Conservation (phyloP, 2,329 filamentous ascomycete species). For the Xylaria sp. region DNA sequence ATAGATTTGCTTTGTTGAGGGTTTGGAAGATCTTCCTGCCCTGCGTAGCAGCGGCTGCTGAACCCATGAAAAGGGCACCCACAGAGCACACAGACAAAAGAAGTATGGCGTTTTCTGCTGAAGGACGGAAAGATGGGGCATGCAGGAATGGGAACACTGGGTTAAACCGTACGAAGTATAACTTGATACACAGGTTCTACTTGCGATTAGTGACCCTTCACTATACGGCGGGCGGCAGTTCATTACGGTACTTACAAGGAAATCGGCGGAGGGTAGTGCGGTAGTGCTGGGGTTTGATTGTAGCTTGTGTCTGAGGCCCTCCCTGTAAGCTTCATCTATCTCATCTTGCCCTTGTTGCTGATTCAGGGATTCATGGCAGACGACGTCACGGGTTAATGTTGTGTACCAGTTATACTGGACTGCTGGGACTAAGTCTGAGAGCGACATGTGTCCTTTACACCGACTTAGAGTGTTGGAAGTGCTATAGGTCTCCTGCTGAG, state of each 20-base stretch:
- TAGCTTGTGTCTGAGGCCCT: conserved; percentile 33
- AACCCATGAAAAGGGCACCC: conserved; percentile 36
- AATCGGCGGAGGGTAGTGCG: conserved; percentile 33
- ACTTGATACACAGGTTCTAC: conserved; percentile 36
- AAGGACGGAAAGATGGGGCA: conserved; percentile 35
- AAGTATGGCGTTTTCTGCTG: conserved; percentile 34
- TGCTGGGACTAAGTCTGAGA: conserved; percentile 33
- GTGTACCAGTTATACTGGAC: conserved; percentile 36
- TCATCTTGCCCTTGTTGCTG: conserved; percentile 29
- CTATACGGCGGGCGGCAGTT: not conserved
- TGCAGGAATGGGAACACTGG: conserved; percentile 36
- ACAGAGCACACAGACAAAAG: conserved; percentile 35
- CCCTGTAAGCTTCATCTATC: conserved; percentile 36
- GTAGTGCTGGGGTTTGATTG: conserved; percentile 33
- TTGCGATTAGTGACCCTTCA: conserved; percentile 15
- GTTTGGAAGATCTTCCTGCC: conserved; percentile 36
- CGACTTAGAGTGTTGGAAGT: conserved; percentile 8
- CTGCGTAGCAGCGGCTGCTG: conserved; percentile 34
- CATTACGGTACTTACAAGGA: conserved; percentile 20
- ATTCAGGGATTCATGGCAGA: conserved; percentile 28
- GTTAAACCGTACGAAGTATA: conserved; percentile 37
- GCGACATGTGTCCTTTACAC: conserved; percentile 32
- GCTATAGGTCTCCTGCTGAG: conserved; percentile 26
- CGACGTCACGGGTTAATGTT: conserved; percentile 34
- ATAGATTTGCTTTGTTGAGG: conserved; percentile 36